A percentile compares a stretch with the other conserved stretches of the same genome.
Conservation (phyloP, 1,284 basidiomycete species). For the Malassezia pachydermatis region DNA sequence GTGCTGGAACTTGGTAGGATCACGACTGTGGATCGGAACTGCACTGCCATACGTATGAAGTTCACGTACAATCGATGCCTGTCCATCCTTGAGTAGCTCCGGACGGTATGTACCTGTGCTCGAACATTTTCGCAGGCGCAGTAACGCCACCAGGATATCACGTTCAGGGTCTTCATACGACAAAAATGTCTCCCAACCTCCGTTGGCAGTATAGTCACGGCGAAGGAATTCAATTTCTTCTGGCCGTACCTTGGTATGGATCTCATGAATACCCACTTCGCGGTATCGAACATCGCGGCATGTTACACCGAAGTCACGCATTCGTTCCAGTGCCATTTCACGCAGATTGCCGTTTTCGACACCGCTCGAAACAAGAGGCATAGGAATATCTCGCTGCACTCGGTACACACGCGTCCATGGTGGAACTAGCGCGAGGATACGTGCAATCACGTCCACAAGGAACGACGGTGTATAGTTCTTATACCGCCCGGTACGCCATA, state of each 20-base stretch:
- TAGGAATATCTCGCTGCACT: slow-evolving; percentile 53
- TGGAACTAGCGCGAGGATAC: slow-evolving; percentile 89
- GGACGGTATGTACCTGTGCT: slow-evolving; percentile 91
- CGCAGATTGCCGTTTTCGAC: slow-evolving; percentile 97
- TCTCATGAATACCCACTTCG: slow-evolving; percentile 97
- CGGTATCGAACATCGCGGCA: slow-evolving; percentile 95
- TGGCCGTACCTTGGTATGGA: slow-evolving; percentile 92
- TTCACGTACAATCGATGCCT: slow-evolving; percentile 88
- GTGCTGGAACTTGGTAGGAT: slow-evolving; percentile 68
- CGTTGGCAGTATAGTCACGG: slow-evolving; percentile 87
- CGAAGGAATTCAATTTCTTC: slow-evolving; percentile 93
- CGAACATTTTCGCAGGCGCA: slow-evolving; percentile 86
- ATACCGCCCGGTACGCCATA: slow-evolving; percentile 91
- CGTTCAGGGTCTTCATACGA: slow-evolving; percentile 95
- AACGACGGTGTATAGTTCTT: slow-evolving; percentile 99
- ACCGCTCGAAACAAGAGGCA: slow-evolving; percentile 62
- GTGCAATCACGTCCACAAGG: slow-evolving; percentile 88
- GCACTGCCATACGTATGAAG: slow-evolving; percentile 98
- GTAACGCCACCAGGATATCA: slow-evolving; percentile 87
- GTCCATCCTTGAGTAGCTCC: slow-evolving; percentile 67
- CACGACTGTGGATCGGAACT: slow-evolving; percentile 88
- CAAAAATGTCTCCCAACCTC: slow-evolving; percentile 96
- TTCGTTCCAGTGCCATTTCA: slow-evolving; percentile 86
- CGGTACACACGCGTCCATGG: slow-evolving; percentile 99
- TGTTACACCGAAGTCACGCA: slow-evolving; percentile 97